These are phyloP conservation scores for Acorus gramineus DNA, from an alignment of 106 monocot genomes.

Conservation along the genomic window DNA sequence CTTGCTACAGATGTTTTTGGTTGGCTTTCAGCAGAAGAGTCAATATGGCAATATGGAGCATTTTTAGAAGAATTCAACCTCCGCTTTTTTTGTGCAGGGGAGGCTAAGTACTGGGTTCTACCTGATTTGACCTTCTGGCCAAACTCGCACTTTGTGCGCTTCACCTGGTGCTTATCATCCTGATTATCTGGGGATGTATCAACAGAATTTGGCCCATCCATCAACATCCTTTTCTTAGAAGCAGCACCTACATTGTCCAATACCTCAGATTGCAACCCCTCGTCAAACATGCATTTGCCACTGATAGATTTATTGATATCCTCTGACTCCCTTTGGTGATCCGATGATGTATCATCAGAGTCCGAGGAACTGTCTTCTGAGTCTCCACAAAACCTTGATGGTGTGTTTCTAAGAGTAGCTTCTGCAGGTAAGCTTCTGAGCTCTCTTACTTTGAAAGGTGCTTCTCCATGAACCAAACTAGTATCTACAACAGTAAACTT, in stretches of 20 bases:
- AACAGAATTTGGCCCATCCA: conserved; percentile 19
- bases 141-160: conserved; percentile 8
- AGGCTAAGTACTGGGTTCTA: conserved; percentile 14
- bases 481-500: conserved; percentile 78
- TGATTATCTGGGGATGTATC: neutral
- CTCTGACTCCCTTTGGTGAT: conserved; percentile 9
- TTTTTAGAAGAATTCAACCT: conserved; percentile 31
- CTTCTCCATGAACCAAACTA: conserved; percentile 34
- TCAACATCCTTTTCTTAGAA: neutral
- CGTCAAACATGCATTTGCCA: too few species aligned
- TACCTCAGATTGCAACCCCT: neutral
- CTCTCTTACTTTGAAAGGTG: conserved; percentile 34
- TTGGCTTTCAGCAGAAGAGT: conserved; percentile 5
- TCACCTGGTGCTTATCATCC: conserved; percentile 5
- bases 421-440: conserved; percentile 43
- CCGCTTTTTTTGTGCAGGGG: conserved; percentile 29
- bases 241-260: conserved; percentile 2
- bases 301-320: conserved; percentile 1
- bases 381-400: conserved; percentile 5
- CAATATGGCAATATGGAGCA: conserved; percentile 1
- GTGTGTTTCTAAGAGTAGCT: neutral
- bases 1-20: conserved; percentile 3
- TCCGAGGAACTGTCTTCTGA: conserved; percentile 5
- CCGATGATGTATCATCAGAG: conserved; percentile 16
- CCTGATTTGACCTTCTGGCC: conserved; percentile 14